Evolutionary conservation across 345 rosid species (phyloP), one percentile per base, ranked within the genome.

Genomic region (Syzygium aqueum): DNA sequence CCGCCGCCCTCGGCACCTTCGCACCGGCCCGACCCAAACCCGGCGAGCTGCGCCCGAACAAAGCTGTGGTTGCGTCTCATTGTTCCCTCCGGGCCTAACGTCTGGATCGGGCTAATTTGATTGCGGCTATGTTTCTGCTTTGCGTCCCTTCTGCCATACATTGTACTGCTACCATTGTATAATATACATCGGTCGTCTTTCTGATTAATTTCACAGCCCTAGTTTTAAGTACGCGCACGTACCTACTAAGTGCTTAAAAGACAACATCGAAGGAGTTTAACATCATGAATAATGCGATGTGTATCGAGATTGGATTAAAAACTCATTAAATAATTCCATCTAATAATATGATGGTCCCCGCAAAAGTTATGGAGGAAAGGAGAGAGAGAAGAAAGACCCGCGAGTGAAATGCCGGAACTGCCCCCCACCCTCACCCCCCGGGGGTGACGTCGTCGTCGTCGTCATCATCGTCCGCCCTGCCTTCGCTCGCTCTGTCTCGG

Each of bases 1-100:
- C 56, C 91, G 88, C 43, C 91, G 89, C 43, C 91, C 78, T 0
- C 43, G 21, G 78, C 22, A 4, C 78, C 43, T 17, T 67, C 10
- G 23, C 78, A 43, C 78, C 23, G 19, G 43, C 46, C 78, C 43
- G 46, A 67, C 11, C 78, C 23, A 5, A 51, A 14, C 19, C 4
- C 3, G 77, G 6, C 15, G 40, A 53, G 56, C 17, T 17, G 22
- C 56, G 56, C 3, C 56, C 7, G 22, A 53, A 53, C 56, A 17
- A 53, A 53, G 54, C 54, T 16, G 54, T 1, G 46, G 46, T 5
- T 43, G 46, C 7, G 46, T n/a, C 13, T n/a, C 73, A 27, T 61
- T 2, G 19, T 61, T 14, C 28, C 73, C 73, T n/a, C 33, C 15
- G 33, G 33, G 73, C 28, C 73, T 0, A n/a, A n/a, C 33, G 73